Evolutionary conservation across 805 yeast genomes (phyloP).

Genomic region (Lipomyces spencermartinsiae): DNA sequence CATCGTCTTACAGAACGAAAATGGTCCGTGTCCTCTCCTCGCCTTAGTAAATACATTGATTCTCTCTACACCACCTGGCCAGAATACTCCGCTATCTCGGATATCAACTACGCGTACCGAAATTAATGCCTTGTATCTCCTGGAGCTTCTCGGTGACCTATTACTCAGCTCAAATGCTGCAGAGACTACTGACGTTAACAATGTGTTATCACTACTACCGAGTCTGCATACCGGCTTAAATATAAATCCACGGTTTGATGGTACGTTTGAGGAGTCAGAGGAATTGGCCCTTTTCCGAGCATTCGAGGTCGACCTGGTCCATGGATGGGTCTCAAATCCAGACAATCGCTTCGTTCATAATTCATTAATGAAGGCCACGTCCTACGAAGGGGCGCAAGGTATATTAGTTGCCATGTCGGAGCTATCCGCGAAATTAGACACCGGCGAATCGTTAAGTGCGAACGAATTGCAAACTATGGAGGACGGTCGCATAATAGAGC

Average conservation of each 20-base stretch:
- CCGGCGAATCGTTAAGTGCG: slow-evolving; percentile 17
- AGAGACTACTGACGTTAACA: slow-evolving; percentile 43
- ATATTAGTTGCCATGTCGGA: slow-evolving; percentile 58
- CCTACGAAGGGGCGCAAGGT: slow-evolving; percentile 68
- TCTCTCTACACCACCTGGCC: slow-evolving; percentile 50
- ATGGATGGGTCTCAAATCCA: slow-evolving; percentile 78
- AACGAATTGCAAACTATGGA: slow-evolving; percentile 31
- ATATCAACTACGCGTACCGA: slow-evolving; percentile 29
- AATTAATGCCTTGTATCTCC: slow-evolving; percentile 52
- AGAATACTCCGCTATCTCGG: slow-evolving; percentile 16
- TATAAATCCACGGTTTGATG: slow-evolving; percentile 72
- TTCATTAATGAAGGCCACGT: slow-evolving; percentile 50
- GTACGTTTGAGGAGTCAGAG: slow-evolving; percentile 60
- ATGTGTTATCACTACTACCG: slow-evolving; percentile 64
- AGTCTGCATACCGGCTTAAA: slow-evolving; percentile 70
- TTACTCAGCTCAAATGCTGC: slow-evolving; percentile 45
- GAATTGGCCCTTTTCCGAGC: slow-evolving; percentile 64
- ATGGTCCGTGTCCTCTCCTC: slow-evolving; percentile 89
- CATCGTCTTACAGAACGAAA: slow-evolving; percentile 74
- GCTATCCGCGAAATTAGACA: slow-evolving; percentile 33
- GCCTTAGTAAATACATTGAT: slow-evolving; percentile 76
- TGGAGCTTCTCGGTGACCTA: slow-evolving; percentile 59
- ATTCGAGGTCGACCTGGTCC: slow-evolving; percentile 68
- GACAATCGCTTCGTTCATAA: slow-evolving; percentile 46
- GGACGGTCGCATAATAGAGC: slow-evolving; percentile 43